Evolutionary conservation across 768 basidiomycete genomes (phyloP), one percentile per base, ranked within the genome.

Genomic region (Leccinellum luteum): DNA sequence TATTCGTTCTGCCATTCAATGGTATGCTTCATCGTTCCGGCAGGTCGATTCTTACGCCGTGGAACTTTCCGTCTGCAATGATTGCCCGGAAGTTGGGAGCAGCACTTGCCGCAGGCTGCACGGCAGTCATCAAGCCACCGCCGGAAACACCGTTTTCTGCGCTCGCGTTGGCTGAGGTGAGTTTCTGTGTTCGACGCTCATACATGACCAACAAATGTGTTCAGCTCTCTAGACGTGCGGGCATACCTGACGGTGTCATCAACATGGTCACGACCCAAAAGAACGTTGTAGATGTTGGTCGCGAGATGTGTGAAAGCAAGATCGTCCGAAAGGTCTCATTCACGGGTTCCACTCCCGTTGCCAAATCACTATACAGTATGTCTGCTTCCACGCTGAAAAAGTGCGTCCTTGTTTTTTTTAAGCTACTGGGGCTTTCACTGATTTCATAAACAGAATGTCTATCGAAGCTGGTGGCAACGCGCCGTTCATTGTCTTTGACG

Each of bases 21-120:
- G 27, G 21, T 28, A 23, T 45, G 8, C 47, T 56, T 59, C 13
- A 64, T 63, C 28, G 63, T 32, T 30, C 25, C 30, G 47, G 12
- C 61, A 92, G 90, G 9, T 86, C 87, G 6, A 90, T 92, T 61
- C 62, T 92, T 43, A 91, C 90, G 1, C 90, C 90, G 34, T 91
- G 90, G 92, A 94, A 97, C 73, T 98, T 97, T 76, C 95, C 95
- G 2, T 92, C 90, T 25, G 92, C 93, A 0, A 95, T 95, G 92
- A 90, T 93, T 21, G 89, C 90, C 1, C 87, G 93, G n/a, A 95
- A 95, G 72, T 76, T 94, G 15, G 92, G 85, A 27, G 85, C 92
- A 28, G 93, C 92, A 23, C 81, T 98, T 15, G 96, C 95, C 2
- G 94, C 94, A 15, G 97, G 97, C n/a, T 98, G 96, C 70, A 97